A percentile compares a stretch with the other conserved stretches of the same genome.
These are phyloP conservation scores for Babesia sp. DNA, from an alignment of 169 alveolate genomes.

Conservation along the genomic window DNA sequence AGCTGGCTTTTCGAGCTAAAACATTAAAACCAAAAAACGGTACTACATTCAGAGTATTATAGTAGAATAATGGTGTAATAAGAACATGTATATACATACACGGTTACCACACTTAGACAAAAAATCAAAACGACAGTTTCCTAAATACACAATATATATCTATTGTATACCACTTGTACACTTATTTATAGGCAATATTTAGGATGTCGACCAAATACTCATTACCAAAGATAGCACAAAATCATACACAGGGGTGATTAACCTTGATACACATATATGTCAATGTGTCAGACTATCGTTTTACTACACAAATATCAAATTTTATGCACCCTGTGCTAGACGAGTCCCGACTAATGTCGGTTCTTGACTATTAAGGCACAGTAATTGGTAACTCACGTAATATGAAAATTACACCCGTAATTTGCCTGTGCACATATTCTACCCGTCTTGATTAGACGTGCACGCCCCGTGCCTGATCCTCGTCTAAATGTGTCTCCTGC, in stretches of 20 bases:
- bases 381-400: not conserved
- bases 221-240: too few species aligned
- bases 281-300: too few species aligned
- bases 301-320: not conserved
- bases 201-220: too few species aligned
- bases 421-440: not conserved
- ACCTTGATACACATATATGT: too few species aligned
- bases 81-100: too few species aligned
- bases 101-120: too few species aligned
- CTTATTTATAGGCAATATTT: too few species aligned
- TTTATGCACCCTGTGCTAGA: not conserved
- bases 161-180: too few species aligned
- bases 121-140: too few species aligned
- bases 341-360: not conserved
- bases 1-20: not conserved
- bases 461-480: slow-evolving; percentile 16
- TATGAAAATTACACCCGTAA: not conserved
- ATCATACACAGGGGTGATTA: too few species aligned
- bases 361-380: not conserved
- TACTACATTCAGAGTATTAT: slow-evolving; percentile 13
- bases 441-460: not conserved
- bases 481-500: slow-evolving; percentile 1
- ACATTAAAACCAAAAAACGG: slow-evolving; percentile 18
- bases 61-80: too few species aligned
- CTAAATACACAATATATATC: too few species aligned